Evolutionary conservation across 2,329 filamentous ascomycete genomes (phyloP).

Genomic region (Fusarium guadeloupense): DNA sequence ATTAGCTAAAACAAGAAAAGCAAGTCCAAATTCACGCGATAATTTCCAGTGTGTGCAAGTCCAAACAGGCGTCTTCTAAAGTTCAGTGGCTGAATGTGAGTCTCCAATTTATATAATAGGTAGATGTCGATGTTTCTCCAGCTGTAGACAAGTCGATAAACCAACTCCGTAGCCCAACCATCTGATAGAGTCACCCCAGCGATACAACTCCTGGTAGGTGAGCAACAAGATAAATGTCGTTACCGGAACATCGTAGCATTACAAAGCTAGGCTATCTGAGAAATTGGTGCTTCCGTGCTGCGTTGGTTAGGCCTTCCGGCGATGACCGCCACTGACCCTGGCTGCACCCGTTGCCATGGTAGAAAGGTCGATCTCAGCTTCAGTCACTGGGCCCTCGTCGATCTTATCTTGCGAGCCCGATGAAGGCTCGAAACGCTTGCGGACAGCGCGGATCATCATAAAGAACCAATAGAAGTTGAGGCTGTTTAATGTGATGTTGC

Average conservation of each 20-base stretch:
- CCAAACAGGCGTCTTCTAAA: neutral
- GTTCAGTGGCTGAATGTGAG: neutral
- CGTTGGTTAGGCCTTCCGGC: slow-evolving; percentile 44
- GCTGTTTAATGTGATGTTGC: slow-evolving; percentile 76
- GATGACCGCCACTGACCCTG: slow-evolving; percentile 31
- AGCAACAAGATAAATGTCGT: neutral
- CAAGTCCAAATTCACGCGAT: neutral
- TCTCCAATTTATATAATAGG: neutral
- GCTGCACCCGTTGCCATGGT: slow-evolving; percentile 45
- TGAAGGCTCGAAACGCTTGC: slow-evolving; percentile 74
- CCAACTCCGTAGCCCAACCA: neutral
- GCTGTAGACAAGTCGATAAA: neutral
- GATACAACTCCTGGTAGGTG: neutral
- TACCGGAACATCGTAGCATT: neutral
- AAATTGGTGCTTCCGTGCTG: neutral
- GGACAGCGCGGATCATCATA: slow-evolving; percentile 84
- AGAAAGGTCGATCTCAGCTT: slow-evolving; percentile 44
- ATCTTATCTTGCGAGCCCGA: slow-evolving; percentile 43
- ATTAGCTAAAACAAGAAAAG: neutral
- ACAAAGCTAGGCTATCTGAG: neutral
- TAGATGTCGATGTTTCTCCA: neutral
- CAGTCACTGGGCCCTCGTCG: slow-evolving; percentile 40
- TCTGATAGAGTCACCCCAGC: neutral
- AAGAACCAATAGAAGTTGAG: slow-evolving; percentile 88
- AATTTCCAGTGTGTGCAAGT: neutral